Evolutionary conservation across 331 rosid species (phyloP), one percentile per base, ranked within the genome.

Genomic region (Acacia concinna): DNA sequence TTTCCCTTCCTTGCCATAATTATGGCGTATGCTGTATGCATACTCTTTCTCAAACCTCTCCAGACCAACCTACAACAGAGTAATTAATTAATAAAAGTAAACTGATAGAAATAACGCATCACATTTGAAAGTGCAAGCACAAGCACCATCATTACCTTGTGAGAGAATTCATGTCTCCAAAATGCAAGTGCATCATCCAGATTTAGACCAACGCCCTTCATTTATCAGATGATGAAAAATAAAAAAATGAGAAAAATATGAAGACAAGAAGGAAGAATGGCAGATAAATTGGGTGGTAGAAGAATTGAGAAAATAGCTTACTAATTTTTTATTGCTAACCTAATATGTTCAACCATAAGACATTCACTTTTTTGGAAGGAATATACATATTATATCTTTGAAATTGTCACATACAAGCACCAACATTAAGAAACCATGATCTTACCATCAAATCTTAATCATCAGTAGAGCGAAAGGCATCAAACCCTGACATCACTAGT

Each of bases 21-120:
- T 96, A 90, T 93, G 99, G 72, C 97, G 94, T 71, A 93, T 85
- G 87, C 81, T 46, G 81, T 96, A 96, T 23, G 97, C 86, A 81
- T 91, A 96, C 81, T 96, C 94, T 87, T 93, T 93, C 85, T 93
- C 98, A 79, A 96, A 93, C 93, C 91, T 96, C 84, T 93, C 99
- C 57, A 88, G 87, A 63, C 98, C 98, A 89, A 93, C 89, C 99
- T 93, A 79, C 66, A 75, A 82, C 18, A 74, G 76, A 88, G 49
- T 67, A 54, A 78, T 63, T 77, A 79, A 40, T 76, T 57, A 73
- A 74, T 67, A 25, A 27, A 51, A 43, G 65, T 52, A 64, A 69
- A 79, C 67, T 31, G 69, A 70, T 32, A 81, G 76, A 69, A 51
- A 80, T 73, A 76, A 69, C 72, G 74, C 69, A 78, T 35, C 40